phyloP scores from a whole-genome alignment of 2,329 filamentous ascomycete species.

The Pseudodiploospora longispora region DNA sequence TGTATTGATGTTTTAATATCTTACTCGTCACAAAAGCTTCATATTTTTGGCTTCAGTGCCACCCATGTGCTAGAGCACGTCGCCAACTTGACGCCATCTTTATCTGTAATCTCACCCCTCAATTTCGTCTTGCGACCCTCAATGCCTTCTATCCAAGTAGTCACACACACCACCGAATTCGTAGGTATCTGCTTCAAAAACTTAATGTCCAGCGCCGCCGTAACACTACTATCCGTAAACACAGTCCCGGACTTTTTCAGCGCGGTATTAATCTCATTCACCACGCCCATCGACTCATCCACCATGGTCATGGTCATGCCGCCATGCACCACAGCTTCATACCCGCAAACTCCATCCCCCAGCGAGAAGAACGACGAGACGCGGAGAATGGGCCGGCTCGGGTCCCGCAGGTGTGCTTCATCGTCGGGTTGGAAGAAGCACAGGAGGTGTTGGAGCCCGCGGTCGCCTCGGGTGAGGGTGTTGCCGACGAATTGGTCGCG shows the following conservation, averaged over 20 bases:
- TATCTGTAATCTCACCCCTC: constrained; percentile 21
- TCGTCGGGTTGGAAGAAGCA: constrained; percentile 23
- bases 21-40: background rate
- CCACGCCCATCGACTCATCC: constrained; percentile 28
- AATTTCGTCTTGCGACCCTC: constrained; percentile 27
- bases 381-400: constrained; percentile 18
- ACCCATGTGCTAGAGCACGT: constrained; percentile 25
- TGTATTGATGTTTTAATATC: too few species aligned
- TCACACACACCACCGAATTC: constrained; percentile 22
- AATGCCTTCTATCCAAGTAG: constrained; percentile 22
- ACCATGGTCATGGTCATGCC: constrained; percentile 27
- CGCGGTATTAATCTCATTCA: constrained; percentile 28
- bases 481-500: constrained; percentile 28
- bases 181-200: constrained; percentile 25
- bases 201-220: constrained; percentile 25
- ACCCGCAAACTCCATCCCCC: constrained; percentile 26
- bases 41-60: constrained; percentile 22
- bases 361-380: constrained; percentile 24
- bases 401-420: constrained; percentile 15
- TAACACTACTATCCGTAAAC: constrained; percentile 23
- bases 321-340: constrained; percentile 26
- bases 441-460: constrained; percentile 25
- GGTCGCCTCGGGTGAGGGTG: constrained; percentile 19
- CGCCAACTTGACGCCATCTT: constrained; percentile 21
- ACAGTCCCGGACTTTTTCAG: constrained; percentile 22